Base-by-base conservation (phyloP, 768 basidiomycete genomes). In the Suillus lakei region DNA sequence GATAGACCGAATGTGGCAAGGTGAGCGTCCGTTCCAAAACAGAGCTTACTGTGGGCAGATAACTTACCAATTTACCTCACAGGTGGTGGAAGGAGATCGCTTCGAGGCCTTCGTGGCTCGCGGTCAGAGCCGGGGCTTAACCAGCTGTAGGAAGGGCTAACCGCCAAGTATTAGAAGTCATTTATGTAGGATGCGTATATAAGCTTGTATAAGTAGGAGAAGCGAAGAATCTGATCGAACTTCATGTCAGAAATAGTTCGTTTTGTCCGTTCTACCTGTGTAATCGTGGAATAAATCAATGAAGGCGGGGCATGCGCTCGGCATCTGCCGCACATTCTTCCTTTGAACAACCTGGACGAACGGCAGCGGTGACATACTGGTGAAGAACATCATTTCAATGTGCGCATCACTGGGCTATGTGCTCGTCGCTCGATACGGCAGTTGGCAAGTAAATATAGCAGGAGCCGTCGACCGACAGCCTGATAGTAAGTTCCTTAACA, bases 41-140 rank as follows among this genome's bases (percentile, higher is more conserved):
- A n/a, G 5, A 18, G 21, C 21, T 41, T 12, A 30, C 5, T 39
- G 36, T 1, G 10, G 16, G 28, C 16, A 12, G 21, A 30, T 3
- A 53, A 32, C 44, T 64, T 3, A 65, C 34, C 12, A 36, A 62
- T 38, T 6, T n/a, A 44, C 26, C 18, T 56, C 39, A 26, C 63
- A 82, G 85, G 75, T 88, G 86, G 86, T 87, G 82, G 81, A 79
- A 82, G 62, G 84, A 81, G 23, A 73, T 88, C 54, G 74, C 76
- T 13, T 74, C 81, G 16, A 78, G 86, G 59, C 74, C 79, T 15
- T 76, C 85, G 2, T 88, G 86, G 86, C 67, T 71, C 62, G 79
- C 81, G 0, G 82, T 85, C 43, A 82, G 82, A 70, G 73, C 74
- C 26, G 78, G 75, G 1, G 76, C 75, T 36, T 76, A 36, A n/a